Conservation (phyloP, 495 filamentous ascomycete genomes). For the Trypethelium eluteriae region DNA sequence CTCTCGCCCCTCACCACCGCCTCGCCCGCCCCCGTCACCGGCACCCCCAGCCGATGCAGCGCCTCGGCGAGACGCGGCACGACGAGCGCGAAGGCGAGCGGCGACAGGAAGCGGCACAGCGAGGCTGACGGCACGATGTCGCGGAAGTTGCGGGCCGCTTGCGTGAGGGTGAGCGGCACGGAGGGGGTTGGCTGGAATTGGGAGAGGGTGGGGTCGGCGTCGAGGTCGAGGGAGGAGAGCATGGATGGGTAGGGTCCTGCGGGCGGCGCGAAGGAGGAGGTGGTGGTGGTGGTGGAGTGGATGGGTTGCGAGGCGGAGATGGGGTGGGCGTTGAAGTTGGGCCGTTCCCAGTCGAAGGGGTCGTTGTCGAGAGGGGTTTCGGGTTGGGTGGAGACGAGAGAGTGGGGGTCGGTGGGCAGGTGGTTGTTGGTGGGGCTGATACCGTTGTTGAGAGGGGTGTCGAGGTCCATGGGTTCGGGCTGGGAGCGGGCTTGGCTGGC, state of each 20-base stretch:
- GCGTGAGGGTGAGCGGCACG: slow-evolving; percentile 75
- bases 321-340: neutral
- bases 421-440: slow-evolving; percentile 57
- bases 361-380: slow-evolving; percentile 61
- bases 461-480: slow-evolving; percentile 42
- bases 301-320: too few relatives aligned
- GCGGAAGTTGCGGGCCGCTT: slow-evolving; percentile 75
- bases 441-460: slow-evolving; percentile 31
- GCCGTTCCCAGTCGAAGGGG: slow-evolving; percentile 63
- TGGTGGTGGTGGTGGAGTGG: slow-evolving; percentile 35
- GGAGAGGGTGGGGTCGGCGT: slow-evolving; percentile 76
- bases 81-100: slow-evolving; percentile 66
- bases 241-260: slow-evolving; percentile 29
- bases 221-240: slow-evolving; percentile 35
- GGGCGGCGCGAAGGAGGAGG: slow-evolving; percentile 24
- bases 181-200: slow-evolving; percentile 79
- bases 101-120: slow-evolving; percentile 86
- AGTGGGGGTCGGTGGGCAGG: slow-evolving; percentile 21
- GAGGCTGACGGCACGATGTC: slow-evolving; percentile 79
- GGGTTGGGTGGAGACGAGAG: slow-evolving; percentile 66
- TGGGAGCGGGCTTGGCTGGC: slow-evolving; percentile 40
- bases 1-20: slow-evolving; percentile 31
- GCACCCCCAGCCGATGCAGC: slow-evolving; percentile 73
- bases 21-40: slow-evolving; percentile 51
- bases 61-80: slow-evolving; percentile 72